phyloP scores from a whole-genome alignment of 1,139 yeast species.

The Casaregolazyma suthepensis region DNA sequence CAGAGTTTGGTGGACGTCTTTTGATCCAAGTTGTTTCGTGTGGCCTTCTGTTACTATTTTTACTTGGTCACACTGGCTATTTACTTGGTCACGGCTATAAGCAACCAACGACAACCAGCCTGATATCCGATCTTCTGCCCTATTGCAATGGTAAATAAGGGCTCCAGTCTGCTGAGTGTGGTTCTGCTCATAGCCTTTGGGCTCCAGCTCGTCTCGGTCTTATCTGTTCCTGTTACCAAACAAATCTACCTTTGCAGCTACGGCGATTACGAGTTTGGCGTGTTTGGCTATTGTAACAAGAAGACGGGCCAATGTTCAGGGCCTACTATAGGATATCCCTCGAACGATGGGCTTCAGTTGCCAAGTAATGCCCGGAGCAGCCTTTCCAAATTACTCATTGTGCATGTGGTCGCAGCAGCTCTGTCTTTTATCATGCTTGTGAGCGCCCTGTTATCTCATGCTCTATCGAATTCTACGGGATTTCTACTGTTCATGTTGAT shows the following conservation, averaged over 20 bases:
- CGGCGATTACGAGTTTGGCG: conserved; percentile 63
- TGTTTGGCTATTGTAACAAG: conserved; percentile 69
- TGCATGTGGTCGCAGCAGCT: conserved; percentile 80
- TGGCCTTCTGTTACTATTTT: not conserved
- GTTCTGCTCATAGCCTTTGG: conserved; percentile 45
- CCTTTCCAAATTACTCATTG: conserved; percentile 64
- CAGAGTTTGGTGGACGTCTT: not conserved
- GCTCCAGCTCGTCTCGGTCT: conserved; percentile 47
- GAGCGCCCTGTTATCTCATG: conserved; percentile 36
- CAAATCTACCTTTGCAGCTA: conserved; percentile 45
- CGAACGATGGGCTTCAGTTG: conserved; percentile 40
- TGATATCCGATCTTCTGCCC: not conserved
- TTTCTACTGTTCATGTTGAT: conserved; percentile 37
- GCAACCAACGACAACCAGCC: not conserved
- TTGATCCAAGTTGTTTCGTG: not conserved
- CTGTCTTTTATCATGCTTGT: conserved; percentile 51
- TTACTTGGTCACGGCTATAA: not conserved
- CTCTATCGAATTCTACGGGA: conserved; percentile 34
- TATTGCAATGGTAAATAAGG: conserved; percentile 25
- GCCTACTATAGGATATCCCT: conserved; percentile 46
- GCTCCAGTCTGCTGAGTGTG: conserved; percentile 38
- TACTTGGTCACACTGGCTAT: not conserved
- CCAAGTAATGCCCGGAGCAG: conserved; percentile 55
- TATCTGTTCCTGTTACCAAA: conserved; percentile 58
- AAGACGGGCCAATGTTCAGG: conserved; percentile 43